These are phyloP conservation scores for Thoreauomyces humboldtii DNA, from an alignment of 192 early-diverging fungal genomes.

Conservation along the genomic window DNA sequence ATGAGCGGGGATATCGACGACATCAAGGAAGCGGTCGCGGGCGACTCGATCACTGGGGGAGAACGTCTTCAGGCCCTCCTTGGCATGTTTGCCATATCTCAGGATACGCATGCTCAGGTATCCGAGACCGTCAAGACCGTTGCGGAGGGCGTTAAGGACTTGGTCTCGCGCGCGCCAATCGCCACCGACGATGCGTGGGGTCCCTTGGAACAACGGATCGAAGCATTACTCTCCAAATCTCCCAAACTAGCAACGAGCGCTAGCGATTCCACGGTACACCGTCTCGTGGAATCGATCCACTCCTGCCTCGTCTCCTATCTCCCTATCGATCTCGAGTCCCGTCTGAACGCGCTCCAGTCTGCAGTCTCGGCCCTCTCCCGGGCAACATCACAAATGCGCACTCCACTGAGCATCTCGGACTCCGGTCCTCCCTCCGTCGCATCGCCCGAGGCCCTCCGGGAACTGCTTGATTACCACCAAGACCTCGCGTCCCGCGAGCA, in stretches of 20 bases:
- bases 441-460: constrained; percentile 1
- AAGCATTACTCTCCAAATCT: not conserved
- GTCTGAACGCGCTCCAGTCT: constrained; percentile 13
- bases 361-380: constrained; percentile 3
- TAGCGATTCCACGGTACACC: not conserved
- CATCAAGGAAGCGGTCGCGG: constrained; percentile 20
- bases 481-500: constrained; percentile 6
- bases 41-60: constrained; percentile 15
- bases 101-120: constrained; percentile 15
- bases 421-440: not conserved
- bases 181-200: not conserved
- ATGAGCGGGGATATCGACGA: constrained; percentile 14
- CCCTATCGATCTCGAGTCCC: constrained; percentile 22
- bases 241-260: not conserved
- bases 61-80: constrained; percentile 15
- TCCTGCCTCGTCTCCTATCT: constrained; percentile 23
- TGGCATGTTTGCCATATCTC: constrained; percentile 24
- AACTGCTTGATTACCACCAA: not conserved
- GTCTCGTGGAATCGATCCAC: constrained; percentile 32
- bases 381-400: not conserved
- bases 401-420: not conserved
- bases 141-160: not conserved
- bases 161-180: too few species aligned
- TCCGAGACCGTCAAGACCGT: not conserved
- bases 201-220: not conserved